phyloP scores from a whole-genome alignment of 1,284 basidiomycete species.

The Trametes sp. region DNA sequence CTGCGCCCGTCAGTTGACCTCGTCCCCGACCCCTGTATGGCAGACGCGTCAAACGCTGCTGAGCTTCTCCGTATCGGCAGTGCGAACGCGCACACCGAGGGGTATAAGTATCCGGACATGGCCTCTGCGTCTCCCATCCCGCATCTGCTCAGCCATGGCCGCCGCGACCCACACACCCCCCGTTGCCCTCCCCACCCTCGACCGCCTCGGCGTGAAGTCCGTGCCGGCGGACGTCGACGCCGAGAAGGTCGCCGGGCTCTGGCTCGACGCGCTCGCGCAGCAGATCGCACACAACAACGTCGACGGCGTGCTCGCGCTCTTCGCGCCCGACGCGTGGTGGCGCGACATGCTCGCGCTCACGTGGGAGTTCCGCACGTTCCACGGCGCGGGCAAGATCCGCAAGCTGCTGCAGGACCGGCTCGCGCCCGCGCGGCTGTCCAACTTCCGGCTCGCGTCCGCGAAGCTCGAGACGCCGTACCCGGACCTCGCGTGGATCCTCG shows the following conservation, averaged over 20 bases:
- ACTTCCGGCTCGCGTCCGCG: constrained; percentile 49
- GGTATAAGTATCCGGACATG: constrained; percentile 9
- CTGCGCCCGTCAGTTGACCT: constrained; percentile 2
- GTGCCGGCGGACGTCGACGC: constrained; percentile 47
- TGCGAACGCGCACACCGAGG: neutral
- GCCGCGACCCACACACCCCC: constrained; percentile 20
- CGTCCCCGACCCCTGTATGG: neutral
- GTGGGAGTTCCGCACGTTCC: constrained; percentile 73
- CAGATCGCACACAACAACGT: constrained; percentile 46
- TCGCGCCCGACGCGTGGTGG: constrained; percentile 59
- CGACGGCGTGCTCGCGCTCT: constrained; percentile 46
- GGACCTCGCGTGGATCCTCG: constrained; percentile 65
- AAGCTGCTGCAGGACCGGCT: constrained; percentile 57
- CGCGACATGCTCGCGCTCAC: constrained; percentile 69
- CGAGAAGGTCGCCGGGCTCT: constrained; percentile 48
- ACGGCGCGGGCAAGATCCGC: constrained; percentile 49
- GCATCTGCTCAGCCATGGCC: constrained; percentile 27
- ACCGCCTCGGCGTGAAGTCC: constrained; percentile 47
- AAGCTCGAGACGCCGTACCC: constrained; percentile 52
- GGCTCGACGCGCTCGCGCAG: constrained; percentile 54
- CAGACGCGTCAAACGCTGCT: neutral
- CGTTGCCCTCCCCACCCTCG: constrained; percentile 52
- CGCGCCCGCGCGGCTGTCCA: constrained; percentile 41
- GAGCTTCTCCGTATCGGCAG: constrained; percentile 5
- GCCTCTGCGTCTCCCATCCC: neutral